Conservation (phyloP, 148 eudicot genomes). For the Cornus suecica region DNA sequence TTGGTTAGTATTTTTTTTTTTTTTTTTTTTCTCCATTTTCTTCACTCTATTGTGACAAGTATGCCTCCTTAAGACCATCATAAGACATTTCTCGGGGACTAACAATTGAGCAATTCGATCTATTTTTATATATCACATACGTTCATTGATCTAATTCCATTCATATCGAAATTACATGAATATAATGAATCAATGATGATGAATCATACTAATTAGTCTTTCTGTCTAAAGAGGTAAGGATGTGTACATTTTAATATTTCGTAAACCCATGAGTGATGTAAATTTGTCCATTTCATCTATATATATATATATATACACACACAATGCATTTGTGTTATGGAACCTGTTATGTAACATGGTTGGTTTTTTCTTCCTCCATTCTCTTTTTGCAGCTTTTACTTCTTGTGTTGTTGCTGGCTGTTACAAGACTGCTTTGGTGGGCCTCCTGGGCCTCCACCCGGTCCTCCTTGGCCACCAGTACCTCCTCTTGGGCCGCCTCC, state of each 20-base stretch:
- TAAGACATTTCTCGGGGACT: not conserved
- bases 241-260: too few relatives aligned
- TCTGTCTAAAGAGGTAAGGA: too few relatives aligned
- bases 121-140: too few relatives aligned
- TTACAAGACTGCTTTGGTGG: constrained; percentile 31
- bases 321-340: not conserved
- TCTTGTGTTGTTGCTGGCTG: constrained; percentile 42
- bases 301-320: too few relatives aligned
- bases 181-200: too few relatives aligned
- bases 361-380: not conserved
- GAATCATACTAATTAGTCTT: too few relatives aligned
- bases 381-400: constrained; percentile 32
- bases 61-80: not conserved
- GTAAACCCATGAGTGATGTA: too few relatives aligned
- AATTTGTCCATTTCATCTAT: too few relatives aligned
- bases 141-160: too few relatives aligned
- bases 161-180: too few relatives aligned
- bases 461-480: constrained; percentile 5
- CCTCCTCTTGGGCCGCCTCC: not conserved
- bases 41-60: not conserved
- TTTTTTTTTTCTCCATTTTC: not conserved
- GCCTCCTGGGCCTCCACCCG: constrained; percentile 11
- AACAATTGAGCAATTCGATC: not conserved
- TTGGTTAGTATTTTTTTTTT: constrained; percentile 24
- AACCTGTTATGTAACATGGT: not conserved